phyloP scores from a whole-genome alignment of 2,329 filamentous ascomycete species.

The Cercospora sp. region DNA sequence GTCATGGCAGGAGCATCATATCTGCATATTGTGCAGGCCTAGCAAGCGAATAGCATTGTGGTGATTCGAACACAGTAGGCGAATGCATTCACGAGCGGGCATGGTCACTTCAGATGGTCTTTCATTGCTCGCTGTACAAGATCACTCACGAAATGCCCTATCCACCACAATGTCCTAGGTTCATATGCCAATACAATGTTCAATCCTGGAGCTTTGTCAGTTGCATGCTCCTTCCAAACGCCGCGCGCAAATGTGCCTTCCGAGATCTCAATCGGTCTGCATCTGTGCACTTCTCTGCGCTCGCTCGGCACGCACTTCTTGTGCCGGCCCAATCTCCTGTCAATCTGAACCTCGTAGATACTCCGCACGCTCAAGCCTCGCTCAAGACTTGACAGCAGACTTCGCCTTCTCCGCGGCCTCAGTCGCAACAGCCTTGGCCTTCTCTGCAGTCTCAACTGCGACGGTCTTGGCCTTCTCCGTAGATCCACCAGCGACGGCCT shows the following conservation, averaged over 20 bases:
- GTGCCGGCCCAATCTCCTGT: not conserved
- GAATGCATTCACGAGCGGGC: not conserved
- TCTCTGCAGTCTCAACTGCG: slow-evolving; percentile 4
- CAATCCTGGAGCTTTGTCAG: not conserved
- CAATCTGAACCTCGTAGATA: not conserved
- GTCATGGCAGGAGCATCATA: not conserved
- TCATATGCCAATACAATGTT: slow-evolving; percentile 7
- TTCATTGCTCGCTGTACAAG: slow-evolving; percentile 30
- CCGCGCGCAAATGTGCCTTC: not conserved
- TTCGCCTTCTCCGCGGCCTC: slow-evolving; percentile 9
- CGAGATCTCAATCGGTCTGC: not conserved
- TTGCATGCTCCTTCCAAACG: slow-evolving; percentile 8
- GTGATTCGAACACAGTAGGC: not conserved
- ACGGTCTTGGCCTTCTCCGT: slow-evolving; percentile 20
- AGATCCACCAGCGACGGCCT: slow-evolving; percentile 1
- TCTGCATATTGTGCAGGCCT: not conserved
- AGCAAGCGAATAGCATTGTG: not conserved
- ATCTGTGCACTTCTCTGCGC: not conserved
- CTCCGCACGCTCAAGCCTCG: not conserved
- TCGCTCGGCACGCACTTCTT: not conserved
- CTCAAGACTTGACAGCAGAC: slow-evolving; percentile 2
- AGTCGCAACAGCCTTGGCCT: not conserved
- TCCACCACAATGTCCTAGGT: slow-evolving; percentile 22
- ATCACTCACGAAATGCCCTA: slow-evolving; percentile 23
- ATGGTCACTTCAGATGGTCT: not conserved